A percentile compares a stretch with the other conserved stretches of the same genome.
phyloP scores from a whole-genome alignment of 768 basidiomycete genomes.

The Suillus subaureus region DNA sequence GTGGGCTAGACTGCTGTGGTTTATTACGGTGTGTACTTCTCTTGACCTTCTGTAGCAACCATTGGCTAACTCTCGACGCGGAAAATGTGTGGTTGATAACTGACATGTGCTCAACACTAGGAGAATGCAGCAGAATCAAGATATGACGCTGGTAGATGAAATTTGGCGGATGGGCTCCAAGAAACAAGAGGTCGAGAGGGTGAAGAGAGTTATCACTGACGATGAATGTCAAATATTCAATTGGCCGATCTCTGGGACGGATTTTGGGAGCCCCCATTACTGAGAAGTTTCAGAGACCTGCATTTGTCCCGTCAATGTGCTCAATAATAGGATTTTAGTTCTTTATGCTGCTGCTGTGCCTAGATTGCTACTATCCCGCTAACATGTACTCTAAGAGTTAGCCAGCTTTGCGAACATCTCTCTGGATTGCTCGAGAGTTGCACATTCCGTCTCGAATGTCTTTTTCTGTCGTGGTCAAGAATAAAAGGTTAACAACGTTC shows the following conservation, averaged over 20 bases:
- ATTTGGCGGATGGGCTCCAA: neutral
- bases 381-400: neutral
- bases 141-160: neutral
- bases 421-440: conserved; percentile 68
- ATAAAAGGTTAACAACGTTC: conserved; percentile 11
- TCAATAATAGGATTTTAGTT: neutral
- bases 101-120: neutral
- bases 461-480: conserved; percentile 51
- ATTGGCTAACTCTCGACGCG: neutral
- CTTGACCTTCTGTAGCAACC: neutral
- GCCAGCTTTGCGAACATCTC: conserved; percentile 70
- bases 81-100: neutral
- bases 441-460: conserved; percentile 78
- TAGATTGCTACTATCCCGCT: neutral
- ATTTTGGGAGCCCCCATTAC: neutral
- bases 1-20: neutral
- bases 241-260: neutral
- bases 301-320: neutral
- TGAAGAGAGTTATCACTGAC: neutral
- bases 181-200: neutral
- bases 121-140: neutral
- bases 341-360: neutral
- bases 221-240: neutral
- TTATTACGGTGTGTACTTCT: neutral
- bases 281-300: neutral